Conservation (phyloP, 805 yeast species). For the Yarrowia sp. region DNA sequence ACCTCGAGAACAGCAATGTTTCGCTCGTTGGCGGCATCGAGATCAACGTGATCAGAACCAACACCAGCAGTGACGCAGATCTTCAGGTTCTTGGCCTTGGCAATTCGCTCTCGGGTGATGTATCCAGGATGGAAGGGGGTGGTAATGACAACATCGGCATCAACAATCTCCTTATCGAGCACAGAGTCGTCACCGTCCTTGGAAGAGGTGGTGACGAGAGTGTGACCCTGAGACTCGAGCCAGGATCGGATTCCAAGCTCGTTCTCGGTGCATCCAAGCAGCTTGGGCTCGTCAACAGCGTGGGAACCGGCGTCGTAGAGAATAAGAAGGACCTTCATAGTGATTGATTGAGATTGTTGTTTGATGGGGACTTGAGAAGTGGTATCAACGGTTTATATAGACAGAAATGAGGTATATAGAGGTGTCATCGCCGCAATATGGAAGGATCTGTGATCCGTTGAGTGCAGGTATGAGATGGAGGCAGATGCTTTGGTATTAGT, state of each 20-base stretch:
- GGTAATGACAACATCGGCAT: conserved; percentile 68
- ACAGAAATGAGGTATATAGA: neutral
- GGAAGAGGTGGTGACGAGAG: conserved; percentile 67
- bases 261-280: conserved; percentile 76
- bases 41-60: conserved; percentile 76
- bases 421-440: neutral
- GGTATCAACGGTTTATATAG: neutral
- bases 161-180: conserved; percentile 65
- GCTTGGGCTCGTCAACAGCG: conserved; percentile 64
- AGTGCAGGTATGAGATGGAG: no score
- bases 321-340: conserved; percentile 59
- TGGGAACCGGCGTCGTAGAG: conserved; percentile 52
- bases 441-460: conserved; percentile 2
- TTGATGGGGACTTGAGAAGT: neutral
- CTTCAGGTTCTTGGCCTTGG: conserved; percentile 69
- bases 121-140: conserved; percentile 20
- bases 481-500: no score
- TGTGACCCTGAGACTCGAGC: conserved; percentile 71
- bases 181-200: conserved; percentile 62
- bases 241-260: conserved; percentile 65
- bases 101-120: conserved; percentile 55
- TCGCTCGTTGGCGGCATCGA: conserved; percentile 66
- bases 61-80: conserved; percentile 78
- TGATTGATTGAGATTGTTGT: neutral
- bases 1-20: conserved; percentile 77